Conservation (phyloP, 2,329 filamentous ascomycete species). For the Cercospora berteroae region DNA sequence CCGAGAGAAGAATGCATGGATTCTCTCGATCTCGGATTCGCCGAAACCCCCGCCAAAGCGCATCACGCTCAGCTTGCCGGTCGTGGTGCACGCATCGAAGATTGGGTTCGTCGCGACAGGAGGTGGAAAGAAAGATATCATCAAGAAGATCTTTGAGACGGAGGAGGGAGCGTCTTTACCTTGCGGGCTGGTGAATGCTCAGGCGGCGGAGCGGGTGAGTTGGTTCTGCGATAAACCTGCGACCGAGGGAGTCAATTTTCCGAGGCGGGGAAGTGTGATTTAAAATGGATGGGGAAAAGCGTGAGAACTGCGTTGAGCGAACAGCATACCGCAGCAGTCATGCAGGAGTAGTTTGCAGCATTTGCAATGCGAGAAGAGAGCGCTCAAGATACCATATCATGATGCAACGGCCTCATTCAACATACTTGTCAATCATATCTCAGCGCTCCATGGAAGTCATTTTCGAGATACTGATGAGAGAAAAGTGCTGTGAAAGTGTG, state of each 20-base stretch:
- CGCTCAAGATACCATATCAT: neutral
- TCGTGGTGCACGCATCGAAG: slow-evolving; percentile 80
- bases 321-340: neutral
- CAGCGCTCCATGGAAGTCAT: neutral
- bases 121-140: slow-evolving; percentile 80
- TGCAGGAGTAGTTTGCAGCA: neutral
- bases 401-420: slow-evolving; percentile 7
- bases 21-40: slow-evolving; percentile 85
- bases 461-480: neutral
- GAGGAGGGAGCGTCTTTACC: slow-evolving; percentile 72
- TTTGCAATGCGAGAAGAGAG: neutral
- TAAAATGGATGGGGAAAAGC: neutral
- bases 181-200: slow-evolving; percentile 83
- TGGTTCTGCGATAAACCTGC: slow-evolving; percentile 93
- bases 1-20: slow-evolving; percentile 85
- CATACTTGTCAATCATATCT: neutral
- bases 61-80: slow-evolving; percentile 89
- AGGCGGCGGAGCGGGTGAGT: slow-evolving; percentile 78
- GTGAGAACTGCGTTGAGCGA: neutral
- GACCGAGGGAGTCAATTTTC: slow-evolving; percentile 80
- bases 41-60: slow-evolving; percentile 89
- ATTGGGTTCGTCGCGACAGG: slow-evolving; percentile 92
- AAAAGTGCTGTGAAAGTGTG: neutral
- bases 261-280: slow-evolving; percentile 63
- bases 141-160: slow-evolving; percentile 86